Evolutionary conservation across 352 stramenopile genomes (phyloP), one percentile per base, ranked within the genome.

Genomic region (Phytophthora crassamura): DNA sequence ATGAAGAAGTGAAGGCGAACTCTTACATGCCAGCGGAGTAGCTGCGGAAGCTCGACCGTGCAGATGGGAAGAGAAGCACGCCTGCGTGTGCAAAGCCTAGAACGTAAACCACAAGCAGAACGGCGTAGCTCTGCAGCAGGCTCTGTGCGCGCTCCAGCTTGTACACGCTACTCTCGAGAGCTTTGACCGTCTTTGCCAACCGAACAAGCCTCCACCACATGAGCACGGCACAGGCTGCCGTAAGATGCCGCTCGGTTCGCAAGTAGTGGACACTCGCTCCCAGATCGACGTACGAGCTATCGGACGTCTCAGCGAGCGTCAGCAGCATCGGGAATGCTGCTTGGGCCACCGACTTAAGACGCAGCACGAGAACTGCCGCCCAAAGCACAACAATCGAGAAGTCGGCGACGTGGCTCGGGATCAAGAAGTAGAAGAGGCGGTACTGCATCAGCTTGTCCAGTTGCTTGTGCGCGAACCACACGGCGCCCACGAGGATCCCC

Each of bases 181-280:
- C 65, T 36, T 77, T 81, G 25, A 90, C 39, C 22, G 67, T 72
- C 32, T 77, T 74, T 28, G 71, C 75, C 4, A 89, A 67, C 16
- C 79, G 77, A 18, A 86, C 30, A 7, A 90, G 52, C 1, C 80
- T 77, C 75, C 72, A 87, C 80, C 83, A 88, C 77, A 91, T 88
- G 22, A 90, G 59, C 10, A 82, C 61, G 0, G 58, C 74, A 12
- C 76, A 77, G 43, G 48, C 71, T 18, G 78, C 83, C 10, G 72
- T 73, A 28, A 86, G 18, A 5, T 58, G 28, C 0, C 71, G 69
- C 45, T 91, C 80, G 12, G 59, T 73, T 0, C 60, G 64, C 41
- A 82, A 18, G 22, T 82, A 62, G 8, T 72, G 40, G 10, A 65
- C 68, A 12, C 59, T 67, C 5, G 56, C 56, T 18, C 62, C 36